Evolutionary conservation across 129 eudicot genomes (phyloP).

Genomic region (Chrysanthemum seticuspe): DNA sequence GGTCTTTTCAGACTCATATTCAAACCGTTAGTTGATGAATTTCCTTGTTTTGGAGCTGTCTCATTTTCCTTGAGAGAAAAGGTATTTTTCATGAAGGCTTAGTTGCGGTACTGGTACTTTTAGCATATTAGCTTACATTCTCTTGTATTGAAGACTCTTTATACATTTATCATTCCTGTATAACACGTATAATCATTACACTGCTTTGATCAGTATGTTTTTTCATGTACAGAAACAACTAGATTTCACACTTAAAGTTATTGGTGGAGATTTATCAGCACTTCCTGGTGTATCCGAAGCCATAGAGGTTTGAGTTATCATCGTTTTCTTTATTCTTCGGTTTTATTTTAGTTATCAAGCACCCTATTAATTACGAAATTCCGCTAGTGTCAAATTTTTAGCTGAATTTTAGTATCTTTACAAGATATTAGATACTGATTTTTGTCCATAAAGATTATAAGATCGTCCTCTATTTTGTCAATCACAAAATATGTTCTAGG

Average conservation of each 20-base stretch:
- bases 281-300: slow-evolving; percentile 95
- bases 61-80: slow-evolving; percentile 80
- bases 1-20: slow-evolving; percentile 87
- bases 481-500: no score
- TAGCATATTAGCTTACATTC: background rate
- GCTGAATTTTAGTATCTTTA: no score
- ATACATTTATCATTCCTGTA: background rate
- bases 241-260: slow-evolving; percentile 82
- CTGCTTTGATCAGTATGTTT: background rate
- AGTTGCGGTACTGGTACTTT: background rate
- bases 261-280: slow-evolving; percentile 88
- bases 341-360: background rate
- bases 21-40: slow-evolving; percentile 82
- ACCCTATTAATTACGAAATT: background rate
- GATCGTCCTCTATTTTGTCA: no score
- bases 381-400: no score
- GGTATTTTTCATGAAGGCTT: slow-evolving; percentile 35
- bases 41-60: slow-evolving; percentile 96
- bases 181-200: background rate
- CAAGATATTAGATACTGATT: no score
- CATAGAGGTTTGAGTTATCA: slow-evolving; percentile 58
- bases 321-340: slow-evolving; percentile 16
- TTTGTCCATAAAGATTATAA: no score
- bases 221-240: slow-evolving; percentile 41
- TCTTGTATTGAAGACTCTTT: slow-evolving; percentile 5